Evolutionary conservation across 2,329 filamentous ascomycete genomes (phyloP), one percentile per base, ranked within the genome.

Genomic region (Paradendryphiella salina): DNA sequence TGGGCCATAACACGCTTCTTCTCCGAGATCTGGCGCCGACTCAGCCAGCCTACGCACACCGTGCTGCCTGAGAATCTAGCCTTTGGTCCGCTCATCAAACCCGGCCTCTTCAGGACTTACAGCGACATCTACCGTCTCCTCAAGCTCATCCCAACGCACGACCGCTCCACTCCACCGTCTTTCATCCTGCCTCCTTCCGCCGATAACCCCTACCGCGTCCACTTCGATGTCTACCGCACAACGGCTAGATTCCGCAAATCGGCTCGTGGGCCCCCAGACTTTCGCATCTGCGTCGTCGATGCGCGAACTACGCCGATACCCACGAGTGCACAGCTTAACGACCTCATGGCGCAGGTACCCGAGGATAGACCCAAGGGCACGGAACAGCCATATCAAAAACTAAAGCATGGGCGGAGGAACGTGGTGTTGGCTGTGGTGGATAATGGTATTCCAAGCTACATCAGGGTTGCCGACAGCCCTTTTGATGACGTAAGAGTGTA

Each of bases 401-500:
- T 97, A 57, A 93, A 91, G 73, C 85, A 96, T 65, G 94, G 91
- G 1, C 85, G 87, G 70, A 83, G 90, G 58, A 94, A 90, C 72
- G 88, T 94, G 26, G 79, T 96, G 28, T 71, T 99, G 18, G 94
- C 92, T 0, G 83, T 97, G 2, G 91, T 96, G 28, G 94, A 97
- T 70, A 83, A 90, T 56, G 94, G 94, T 0, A 81, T 97, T 17
- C 87, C 92, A 37, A 97, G 93, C 71, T 97, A 93, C 69, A 79
- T 96, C 65, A 79, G 89, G 18, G 80, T 96, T 51, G 85, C 83
- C 1, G 91, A 97, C 76, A 85, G 85, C 9, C 86, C 86, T 0
- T 96, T 96, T 73, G 86, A 70, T 1, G 63, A 67, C 56, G 90
- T 96, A 72, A 84, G 76, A 70, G 66, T 96, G 31, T 90, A 85